phyloP scores from a whole-genome alignment of 2,329 filamentous ascomycete species.

The Cladosporium colombiae region DNA sequence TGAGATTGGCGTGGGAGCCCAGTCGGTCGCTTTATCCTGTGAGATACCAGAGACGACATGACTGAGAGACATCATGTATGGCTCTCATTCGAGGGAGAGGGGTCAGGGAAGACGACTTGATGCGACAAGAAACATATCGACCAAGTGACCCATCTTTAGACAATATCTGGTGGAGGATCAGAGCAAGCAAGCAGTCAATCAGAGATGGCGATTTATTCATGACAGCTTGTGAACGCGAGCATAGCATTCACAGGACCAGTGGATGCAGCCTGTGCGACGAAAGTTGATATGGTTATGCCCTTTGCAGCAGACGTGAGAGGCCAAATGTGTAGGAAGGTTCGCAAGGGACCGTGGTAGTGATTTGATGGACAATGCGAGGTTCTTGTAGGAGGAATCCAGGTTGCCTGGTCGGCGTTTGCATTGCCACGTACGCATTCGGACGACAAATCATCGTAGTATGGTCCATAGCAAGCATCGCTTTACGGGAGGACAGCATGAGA shows the following conservation, averaged over 20 bases:
- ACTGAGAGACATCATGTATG: neutral
- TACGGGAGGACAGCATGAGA: neutral
- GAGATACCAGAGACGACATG: neutral
- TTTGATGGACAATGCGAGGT: neutral
- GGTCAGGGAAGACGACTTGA: neutral
- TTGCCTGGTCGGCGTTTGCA: neutral
- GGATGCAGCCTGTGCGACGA: neutral
- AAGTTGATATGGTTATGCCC: neutral
- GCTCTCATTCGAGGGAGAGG: neutral
- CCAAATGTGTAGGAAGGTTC: neutral
- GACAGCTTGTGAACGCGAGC: neutral
- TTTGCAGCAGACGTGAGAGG: slow-evolving; percentile 8
- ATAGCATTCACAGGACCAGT: neutral
- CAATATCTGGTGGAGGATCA: neutral
- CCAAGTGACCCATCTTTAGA: neutral
- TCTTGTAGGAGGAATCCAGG: neutral
- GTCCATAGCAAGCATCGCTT: neutral
- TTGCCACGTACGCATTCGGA: neutral
- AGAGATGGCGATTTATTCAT: neutral
- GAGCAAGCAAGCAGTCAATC: slow-evolving; percentile 6
- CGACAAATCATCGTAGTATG: neutral
- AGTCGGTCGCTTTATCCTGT: neutral
- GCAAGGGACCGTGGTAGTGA: slow-evolving; percentile 2
- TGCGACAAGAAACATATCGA: neutral
- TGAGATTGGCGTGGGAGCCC: slow-evolving; percentile 12